Conservation (phyloP, 192 early-diverging fungal species). For the Phlyctochytrium bullatum region DNA sequence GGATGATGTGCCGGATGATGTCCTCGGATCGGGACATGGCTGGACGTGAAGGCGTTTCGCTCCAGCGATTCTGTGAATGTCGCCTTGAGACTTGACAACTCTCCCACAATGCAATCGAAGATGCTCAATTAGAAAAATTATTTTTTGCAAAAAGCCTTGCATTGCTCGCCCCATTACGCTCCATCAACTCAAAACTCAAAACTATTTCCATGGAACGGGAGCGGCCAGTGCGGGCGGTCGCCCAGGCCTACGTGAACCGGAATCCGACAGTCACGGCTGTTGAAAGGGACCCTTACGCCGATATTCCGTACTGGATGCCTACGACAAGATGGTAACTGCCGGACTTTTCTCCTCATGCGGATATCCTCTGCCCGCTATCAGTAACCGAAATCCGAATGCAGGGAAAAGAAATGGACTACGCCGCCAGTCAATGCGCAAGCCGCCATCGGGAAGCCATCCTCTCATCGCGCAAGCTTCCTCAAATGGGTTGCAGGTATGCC, state of each 20-base stretch:
- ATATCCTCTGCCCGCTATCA: too few species aligned
- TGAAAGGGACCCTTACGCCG: background rate
- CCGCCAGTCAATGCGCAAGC: background rate
- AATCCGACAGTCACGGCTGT: background rate
- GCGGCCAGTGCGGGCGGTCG: background rate
- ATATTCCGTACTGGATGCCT: background rate
- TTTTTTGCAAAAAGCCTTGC: background rate
- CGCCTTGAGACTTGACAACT: too few species aligned
- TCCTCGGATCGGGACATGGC: slow-evolving; percentile 43
- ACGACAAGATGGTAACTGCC: background rate
- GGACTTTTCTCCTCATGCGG: too few species aligned
- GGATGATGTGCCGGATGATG: slow-evolving; percentile 54
- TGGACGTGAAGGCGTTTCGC: background rate
- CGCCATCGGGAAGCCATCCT: background rate
- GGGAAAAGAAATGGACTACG: background rate
- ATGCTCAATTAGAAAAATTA: too few species aligned
- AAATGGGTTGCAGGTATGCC: background rate
- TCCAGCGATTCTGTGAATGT: background rate
- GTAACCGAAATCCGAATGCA: too few species aligned
- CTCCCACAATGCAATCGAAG: too few species aligned
- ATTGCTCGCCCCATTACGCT: too few species aligned
- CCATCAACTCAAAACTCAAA: too few species aligned
- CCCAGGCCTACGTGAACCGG: background rate
- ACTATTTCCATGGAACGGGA: background rate
- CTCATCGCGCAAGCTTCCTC: background rate